Evolutionary conservation across 129 eudicot genomes (phyloP).

Genomic region (Tanacetum coccineum): DNA sequence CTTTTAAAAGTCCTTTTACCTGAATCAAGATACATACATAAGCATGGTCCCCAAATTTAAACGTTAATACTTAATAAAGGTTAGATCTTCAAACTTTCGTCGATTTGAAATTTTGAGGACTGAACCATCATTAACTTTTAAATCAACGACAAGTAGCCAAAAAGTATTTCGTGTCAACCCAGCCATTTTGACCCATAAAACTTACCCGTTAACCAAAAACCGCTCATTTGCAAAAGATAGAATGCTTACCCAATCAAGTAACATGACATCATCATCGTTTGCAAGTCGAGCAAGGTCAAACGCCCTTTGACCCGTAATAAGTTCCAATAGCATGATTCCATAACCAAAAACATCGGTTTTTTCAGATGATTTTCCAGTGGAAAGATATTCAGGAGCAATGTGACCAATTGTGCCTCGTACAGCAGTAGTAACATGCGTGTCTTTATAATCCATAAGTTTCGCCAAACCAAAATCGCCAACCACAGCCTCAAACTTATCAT

Average conservation of each 20-base stretch:
- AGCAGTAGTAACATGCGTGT: conserved; percentile 80
- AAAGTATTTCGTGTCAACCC: background rate
- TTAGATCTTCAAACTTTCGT: too few species aligned
- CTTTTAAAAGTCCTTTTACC: conserved; percentile 91
- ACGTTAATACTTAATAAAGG: background rate
- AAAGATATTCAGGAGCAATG: conserved; percentile 78
- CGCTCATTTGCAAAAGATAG: background rate
- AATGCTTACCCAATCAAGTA: conserved; percentile 75
- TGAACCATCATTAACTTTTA: too few species aligned
- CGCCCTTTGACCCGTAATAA: conserved; percentile 80
- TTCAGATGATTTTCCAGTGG: conserved; percentile 79
- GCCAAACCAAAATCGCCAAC: conserved; percentile 87
- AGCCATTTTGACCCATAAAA: background rate
- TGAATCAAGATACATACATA: conserved; percentile 16
- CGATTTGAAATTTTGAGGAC: too few species aligned
- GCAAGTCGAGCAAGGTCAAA: conserved; percentile 88
- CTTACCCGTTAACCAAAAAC: background rate
- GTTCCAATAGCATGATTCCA: conserved; percentile 81
- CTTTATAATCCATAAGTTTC: conserved; percentile 71
- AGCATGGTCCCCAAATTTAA: background rate
- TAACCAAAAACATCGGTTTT: conserved; percentile 92
- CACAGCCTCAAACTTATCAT: conserved; percentile 84
- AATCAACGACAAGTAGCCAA: background rate
- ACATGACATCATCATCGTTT: conserved; percentile 80
- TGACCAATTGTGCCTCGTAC: conserved; percentile 89